Evolutionary conservation across 2,329 filamentous ascomycete species (phyloP).

Genomic region (Neofusicoccum parvum): DNA sequence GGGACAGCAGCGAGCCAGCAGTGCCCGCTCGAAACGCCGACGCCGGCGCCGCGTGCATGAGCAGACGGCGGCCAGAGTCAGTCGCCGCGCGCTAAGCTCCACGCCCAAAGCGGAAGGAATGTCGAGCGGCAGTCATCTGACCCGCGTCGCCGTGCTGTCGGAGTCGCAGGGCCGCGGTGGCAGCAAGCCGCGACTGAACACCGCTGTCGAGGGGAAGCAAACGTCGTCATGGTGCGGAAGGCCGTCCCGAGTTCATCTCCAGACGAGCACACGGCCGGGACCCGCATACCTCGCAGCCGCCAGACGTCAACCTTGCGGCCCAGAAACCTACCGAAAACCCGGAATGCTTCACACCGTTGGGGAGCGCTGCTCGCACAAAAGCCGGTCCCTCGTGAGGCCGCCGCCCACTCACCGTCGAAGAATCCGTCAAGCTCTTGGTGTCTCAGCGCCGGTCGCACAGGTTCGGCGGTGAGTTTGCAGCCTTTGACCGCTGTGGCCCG

Average conservation of each 20-base stretch:
- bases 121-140: conserved; percentile 8
- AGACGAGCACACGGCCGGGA: neutral
- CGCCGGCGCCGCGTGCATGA: conserved; percentile 8
- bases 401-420: conserved; percentile 8
- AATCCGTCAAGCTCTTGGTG: conserved; percentile 16
- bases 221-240: conserved; percentile 12
- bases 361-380: neutral
- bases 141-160: conserved; percentile 8
- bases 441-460: conserved; percentile 19
- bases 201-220: conserved; percentile 4
- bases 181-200: neutral
- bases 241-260: conserved; percentile 9
- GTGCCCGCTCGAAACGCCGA: neutral
- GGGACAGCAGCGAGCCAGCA: neutral
- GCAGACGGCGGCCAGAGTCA: conserved; percentile 3
- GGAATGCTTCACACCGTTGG: conserved; percentile 20
- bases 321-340: conserved; percentile 17
- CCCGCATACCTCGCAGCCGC: conserved; percentile 6
- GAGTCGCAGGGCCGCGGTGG: neutral
- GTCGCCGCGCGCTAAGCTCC: neutral
- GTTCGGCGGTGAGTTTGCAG: conserved; percentile 19
- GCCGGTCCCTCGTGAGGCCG: conserved; percentile 2
- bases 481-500: conserved; percentile 10
- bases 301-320: conserved; percentile 8
- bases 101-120: conserved; percentile 8